A percentile compares a stretch with the other conserved stretches of the same genome.
Evolutionary conservation across 768 basidiomycete species (phyloP).

Genomic region (Naganishia randhawae): DNA sequence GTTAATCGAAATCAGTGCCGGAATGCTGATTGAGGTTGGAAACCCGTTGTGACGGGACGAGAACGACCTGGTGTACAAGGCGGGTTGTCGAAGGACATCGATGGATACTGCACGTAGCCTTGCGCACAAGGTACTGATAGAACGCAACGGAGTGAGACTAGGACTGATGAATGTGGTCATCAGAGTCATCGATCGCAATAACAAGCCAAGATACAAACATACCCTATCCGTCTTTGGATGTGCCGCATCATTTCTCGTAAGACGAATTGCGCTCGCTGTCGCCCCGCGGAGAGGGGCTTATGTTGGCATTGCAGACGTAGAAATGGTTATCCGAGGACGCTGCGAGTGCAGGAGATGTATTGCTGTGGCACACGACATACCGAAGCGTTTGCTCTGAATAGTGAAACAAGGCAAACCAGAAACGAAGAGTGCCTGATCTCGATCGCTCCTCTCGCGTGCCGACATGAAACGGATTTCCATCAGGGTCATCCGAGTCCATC

Average conservation of each 20-base stretch:
- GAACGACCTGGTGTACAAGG: background rate
- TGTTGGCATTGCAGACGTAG: background rate
- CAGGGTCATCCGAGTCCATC: no score
- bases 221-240: background rate
- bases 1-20: no score
- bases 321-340: no score
- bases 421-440: no score
- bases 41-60: background rate
- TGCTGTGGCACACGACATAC: no score
- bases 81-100: background rate
- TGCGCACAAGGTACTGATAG: background rate
- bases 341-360: no score
- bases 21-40: background rate
- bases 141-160: background rate
- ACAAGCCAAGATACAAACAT: background rate
- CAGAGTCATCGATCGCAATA: background rate
- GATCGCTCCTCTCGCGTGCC: no score
- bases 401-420: no score
- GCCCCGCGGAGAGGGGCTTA: background rate
- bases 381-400: no score
- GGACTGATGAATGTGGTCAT: background rate
- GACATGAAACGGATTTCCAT: no score
- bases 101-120: background rate
- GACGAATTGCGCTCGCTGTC: background rate
- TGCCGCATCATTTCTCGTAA: background rate